phyloP scores from a whole-genome alignment of 176 grass and related monocot genomes.

The Rhynchospora tenuis region DNA sequence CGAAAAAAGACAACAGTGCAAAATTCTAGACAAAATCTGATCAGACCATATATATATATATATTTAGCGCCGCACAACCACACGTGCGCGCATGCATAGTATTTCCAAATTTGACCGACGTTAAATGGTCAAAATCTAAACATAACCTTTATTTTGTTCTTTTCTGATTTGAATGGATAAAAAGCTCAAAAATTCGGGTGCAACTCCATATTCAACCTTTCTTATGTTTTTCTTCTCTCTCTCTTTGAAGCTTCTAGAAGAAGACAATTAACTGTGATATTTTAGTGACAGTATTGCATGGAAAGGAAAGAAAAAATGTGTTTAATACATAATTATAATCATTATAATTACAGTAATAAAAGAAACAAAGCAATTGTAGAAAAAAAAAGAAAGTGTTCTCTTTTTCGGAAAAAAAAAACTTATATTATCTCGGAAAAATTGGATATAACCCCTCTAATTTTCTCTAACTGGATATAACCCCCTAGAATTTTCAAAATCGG shows the following conservation, averaged over 20 bases:
- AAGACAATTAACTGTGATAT: background rate
- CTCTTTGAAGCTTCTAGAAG: conserved; percentile 4
- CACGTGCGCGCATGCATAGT: background rate
- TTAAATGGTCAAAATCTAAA: background rate
- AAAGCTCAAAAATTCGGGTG: background rate
- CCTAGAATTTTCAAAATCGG: too few species aligned
- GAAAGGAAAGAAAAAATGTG: background rate
- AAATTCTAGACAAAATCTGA: background rate
- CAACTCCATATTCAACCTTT: background rate
- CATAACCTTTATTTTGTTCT: background rate
- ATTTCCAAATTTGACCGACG: background rate
- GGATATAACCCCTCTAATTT: too few species aligned
- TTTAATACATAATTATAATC: background rate
- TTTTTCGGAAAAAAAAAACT: background rate
- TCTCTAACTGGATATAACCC: too few species aligned
- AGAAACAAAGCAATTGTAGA: background rate
- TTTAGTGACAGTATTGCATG: background rate
- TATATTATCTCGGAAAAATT: too few species aligned
- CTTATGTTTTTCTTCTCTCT: background rate
- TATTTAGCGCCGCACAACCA: background rate
- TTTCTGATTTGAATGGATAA: background rate
- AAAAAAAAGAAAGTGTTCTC: background rate
- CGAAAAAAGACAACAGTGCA: background rate
- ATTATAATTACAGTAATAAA: background rate
- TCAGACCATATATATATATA: background rate